Evolutionary conservation across 2,329 filamentous ascomycete species (phyloP), one percentile per base, ranked within the genome.

Genomic region (Sclerotinia nivalis): DNA sequence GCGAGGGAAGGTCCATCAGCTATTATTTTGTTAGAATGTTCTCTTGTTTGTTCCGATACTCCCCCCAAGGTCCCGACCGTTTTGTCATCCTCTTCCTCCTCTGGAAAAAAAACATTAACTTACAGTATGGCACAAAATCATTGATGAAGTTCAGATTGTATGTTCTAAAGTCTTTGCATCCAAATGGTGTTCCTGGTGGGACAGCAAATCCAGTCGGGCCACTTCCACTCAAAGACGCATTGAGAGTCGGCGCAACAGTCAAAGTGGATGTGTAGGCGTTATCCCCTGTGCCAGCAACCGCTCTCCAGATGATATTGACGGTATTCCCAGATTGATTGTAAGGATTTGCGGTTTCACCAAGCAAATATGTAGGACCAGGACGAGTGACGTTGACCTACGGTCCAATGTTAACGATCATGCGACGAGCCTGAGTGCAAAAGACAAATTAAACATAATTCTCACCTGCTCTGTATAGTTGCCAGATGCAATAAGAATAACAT

Each of bases 141-240:
- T 91, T 91, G 28, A 84, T 81, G 72, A 91, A 88, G 75, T 91
- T 85, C 52, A 91, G 80, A 74, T 91, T 91, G 78, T 91, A 91
- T 0, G 84, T 87, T 12, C 88, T 82, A 77, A 91, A 91, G 76
- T 91, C 84, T 0, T 74, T 77, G 75, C 85, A 89, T 3, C 89
- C 89, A 71, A 90, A 90, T 0, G 88, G 88, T 0, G 89, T 91
- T 60, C 82, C 84, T 0, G 78, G 81, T 0, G 88, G 86, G 0
- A 91, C 87, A 0, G 86, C 79, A 74, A 84, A 88, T 0, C 89
- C 89, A 0, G 86, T 88, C 0, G 89, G 83, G 0, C 89, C 89
- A 5, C 83, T 81, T 6, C 89, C 89, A 0, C 88, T 90, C 31
- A 88, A 79, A 15, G 85, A 87, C 12, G 88, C 83, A 73, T 91